These are phyloP conservation scores for Septoria linicola DNA, from an alignment of 2,329 filamentous ascomycete species.

Conservation along the genomic window DNA sequence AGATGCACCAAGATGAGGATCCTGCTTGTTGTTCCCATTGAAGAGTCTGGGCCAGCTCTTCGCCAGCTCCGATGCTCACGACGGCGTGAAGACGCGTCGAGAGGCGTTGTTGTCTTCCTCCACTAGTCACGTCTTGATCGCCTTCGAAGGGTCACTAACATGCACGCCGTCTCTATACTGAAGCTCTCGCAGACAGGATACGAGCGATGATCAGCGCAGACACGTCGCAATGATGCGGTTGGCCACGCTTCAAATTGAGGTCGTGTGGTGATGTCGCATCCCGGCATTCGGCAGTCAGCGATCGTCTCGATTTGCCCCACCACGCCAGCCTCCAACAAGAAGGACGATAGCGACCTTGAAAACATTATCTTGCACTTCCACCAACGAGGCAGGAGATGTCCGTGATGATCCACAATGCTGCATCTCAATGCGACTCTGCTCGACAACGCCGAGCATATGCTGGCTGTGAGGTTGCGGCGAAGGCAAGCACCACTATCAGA, in stretches of 20 bases:
- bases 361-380: neutral
- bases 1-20: too few species aligned
- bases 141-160: too few species aligned
- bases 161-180: too few species aligned
- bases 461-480: neutral
- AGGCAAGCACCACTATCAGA: neutral
- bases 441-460: neutral
- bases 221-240: neutral
- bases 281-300: neutral
- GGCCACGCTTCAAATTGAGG: neutral
- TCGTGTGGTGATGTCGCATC: constrained; percentile 2
- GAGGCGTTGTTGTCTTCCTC: too few species aligned
- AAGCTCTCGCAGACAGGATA: too few species aligned
- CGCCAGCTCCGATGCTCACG: too few species aligned
- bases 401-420: neutral
- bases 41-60: too few species aligned
- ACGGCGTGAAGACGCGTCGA: too few species aligned
- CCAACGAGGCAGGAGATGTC: constrained; percentile 3
- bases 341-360: neutral
- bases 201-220: too few species aligned
- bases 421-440: neutral
- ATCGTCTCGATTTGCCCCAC: neutral
- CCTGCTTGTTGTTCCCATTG: too few species aligned
- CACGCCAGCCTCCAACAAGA: neutral
- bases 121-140: too few species aligned